These are phyloP conservation scores for Takashimella koratensis DNA, from an alignment of 1,284 basidiomycete genomes.

Conservation along the genomic window DNA sequence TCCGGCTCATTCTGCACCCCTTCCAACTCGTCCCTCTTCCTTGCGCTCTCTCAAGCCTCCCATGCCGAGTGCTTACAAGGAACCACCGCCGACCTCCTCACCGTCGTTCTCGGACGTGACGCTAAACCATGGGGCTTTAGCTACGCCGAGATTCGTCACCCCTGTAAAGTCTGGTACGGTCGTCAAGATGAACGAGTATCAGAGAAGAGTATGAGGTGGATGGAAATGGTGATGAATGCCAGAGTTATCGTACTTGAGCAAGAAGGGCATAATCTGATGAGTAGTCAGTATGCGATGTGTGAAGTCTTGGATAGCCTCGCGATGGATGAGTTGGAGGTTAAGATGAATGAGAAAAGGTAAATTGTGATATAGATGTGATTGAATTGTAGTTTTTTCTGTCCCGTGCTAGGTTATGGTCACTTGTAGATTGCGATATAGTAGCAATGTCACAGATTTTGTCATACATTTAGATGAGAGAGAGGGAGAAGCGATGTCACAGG, in stretches of 20 bases:
- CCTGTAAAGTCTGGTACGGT: conserved; percentile 89
- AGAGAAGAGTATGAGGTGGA: conserved; percentile 80
- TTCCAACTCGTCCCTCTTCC: conserved; percentile 1
- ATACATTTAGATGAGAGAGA: too few relatives aligned
- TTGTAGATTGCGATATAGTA: too few relatives aligned
- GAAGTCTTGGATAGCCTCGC: conserved; percentile 70
- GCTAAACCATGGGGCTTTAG: conserved; percentile 50
- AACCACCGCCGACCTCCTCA: conserved; percentile 81
- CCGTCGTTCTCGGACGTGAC: conserved; percentile 77
- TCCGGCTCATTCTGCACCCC: neutral
- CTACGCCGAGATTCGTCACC: conserved; percentile 64
- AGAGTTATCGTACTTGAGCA: conserved; percentile 75
- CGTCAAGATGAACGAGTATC: conserved; percentile 89
- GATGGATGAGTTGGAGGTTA: conserved; percentile 24
- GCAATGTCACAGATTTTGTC: too few relatives aligned
- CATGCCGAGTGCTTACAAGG: conserved; percentile 91
- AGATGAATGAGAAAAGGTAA: too few relatives aligned
- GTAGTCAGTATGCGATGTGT: conserved; percentile 77
- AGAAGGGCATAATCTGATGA: conserved; percentile 90
- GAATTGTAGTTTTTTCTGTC: too few relatives aligned
- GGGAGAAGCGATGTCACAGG: too few relatives aligned
- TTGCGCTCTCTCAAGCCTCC: conserved; percentile 82
- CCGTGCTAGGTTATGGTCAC: too few relatives aligned
- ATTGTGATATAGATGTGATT: too few relatives aligned
- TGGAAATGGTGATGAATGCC: conserved; percentile 81